Conservation (phyloP, 2,329 filamentous ascomycete genomes). For the Pseudodiploospora longispora region DNA sequence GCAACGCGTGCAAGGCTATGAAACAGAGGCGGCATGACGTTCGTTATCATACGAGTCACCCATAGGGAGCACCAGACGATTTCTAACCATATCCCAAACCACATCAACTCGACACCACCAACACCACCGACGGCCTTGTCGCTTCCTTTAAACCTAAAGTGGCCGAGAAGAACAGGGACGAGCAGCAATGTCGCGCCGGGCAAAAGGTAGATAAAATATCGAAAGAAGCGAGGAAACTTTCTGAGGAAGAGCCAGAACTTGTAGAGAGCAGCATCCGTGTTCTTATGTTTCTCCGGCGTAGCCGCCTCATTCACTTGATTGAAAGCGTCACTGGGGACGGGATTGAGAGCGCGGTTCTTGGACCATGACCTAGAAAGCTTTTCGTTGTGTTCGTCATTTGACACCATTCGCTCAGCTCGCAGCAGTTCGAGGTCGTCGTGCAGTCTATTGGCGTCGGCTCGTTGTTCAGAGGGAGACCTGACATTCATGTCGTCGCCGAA, state of each 20-base stretch:
- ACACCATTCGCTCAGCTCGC: conserved; percentile 38
- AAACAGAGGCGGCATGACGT: conserved; percentile 40
- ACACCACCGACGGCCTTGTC: conserved; percentile 48
- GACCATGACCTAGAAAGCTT: conserved; percentile 13
- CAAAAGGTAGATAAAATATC: conserved; percentile 41
- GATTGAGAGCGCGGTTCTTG: conserved; percentile 24
- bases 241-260: conserved; percentile 37
- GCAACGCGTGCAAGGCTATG: conserved; percentile 58
- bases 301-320: conserved; percentile 26
- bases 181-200: conserved; percentile 37
- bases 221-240: conserved; percentile 42
- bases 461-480: conserved; percentile 19
- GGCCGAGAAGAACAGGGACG: conserved; percentile 38
- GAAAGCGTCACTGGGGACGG: conserved; percentile 38
- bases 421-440: conserved; percentile 43
- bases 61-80: conserved; percentile 89
- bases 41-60: conserved; percentile 55
- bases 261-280: conserved; percentile 26
- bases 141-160: conserved; percentile 28
- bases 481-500: conserved; percentile 12
- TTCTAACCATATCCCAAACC: conserved; percentile 95
- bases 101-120: conserved; percentile 70
- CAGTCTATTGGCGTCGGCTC: conserved; percentile 29
- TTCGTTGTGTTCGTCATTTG: conserved; percentile 32
- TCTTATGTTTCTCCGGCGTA: conserved; percentile 21